Conservation (phyloP, 2,329 filamentous ascomycete species). For the Harringtonia lauricola region DNA sequence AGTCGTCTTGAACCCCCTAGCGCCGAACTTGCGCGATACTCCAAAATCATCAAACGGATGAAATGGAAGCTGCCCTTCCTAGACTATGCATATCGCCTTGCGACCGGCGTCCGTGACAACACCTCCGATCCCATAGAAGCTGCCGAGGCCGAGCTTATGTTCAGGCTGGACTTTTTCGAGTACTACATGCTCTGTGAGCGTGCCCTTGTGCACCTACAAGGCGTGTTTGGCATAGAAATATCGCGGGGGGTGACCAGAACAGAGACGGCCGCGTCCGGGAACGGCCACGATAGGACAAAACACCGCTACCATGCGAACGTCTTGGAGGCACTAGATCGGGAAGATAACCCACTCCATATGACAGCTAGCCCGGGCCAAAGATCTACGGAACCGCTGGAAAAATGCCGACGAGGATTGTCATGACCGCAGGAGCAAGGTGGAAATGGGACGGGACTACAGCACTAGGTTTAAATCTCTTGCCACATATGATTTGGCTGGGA, state of each 20-base stretch:
- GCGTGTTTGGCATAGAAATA: slow-evolving; percentile 48
- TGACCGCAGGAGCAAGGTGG: slow-evolving; percentile 5
- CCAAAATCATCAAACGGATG: slow-evolving; percentile 48
- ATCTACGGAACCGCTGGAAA: slow-evolving; percentile 64
- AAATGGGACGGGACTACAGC: no score
- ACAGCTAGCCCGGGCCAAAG: slow-evolving; percentile 55
- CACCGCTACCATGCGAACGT: slow-evolving; percentile 60
- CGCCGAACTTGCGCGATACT: slow-evolving; percentile 42
- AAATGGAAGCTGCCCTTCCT: slow-evolving; percentile 55
- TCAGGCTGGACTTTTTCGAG: slow-evolving; percentile 70
- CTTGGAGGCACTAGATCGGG: slow-evolving; percentile 47
- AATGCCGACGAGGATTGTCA: slow-evolving; percentile 39
- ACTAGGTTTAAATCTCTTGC: slow-evolving; percentile 26
- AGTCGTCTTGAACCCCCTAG: slow-evolving; percentile 3
- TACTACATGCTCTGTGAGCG: slow-evolving; percentile 65
- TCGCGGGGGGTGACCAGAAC: slow-evolving; percentile 16
- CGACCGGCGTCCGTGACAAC: slow-evolving; percentile 15
- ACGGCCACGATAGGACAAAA: background rate
- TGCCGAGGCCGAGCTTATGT: slow-evolving; percentile 51
- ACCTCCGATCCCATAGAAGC: slow-evolving; percentile 18
- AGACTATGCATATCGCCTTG: slow-evolving; percentile 42
- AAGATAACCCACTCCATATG: slow-evolving; percentile 41
- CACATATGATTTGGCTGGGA: slow-evolving; percentile 50
- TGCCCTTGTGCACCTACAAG: slow-evolving; percentile 55
- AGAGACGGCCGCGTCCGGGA: slow-evolving; percentile 4